These are phyloP conservation scores for Monilinia fructigena DNA, from an alignment of 2,329 filamentous ascomycete species.

Conservation along the genomic window DNA sequence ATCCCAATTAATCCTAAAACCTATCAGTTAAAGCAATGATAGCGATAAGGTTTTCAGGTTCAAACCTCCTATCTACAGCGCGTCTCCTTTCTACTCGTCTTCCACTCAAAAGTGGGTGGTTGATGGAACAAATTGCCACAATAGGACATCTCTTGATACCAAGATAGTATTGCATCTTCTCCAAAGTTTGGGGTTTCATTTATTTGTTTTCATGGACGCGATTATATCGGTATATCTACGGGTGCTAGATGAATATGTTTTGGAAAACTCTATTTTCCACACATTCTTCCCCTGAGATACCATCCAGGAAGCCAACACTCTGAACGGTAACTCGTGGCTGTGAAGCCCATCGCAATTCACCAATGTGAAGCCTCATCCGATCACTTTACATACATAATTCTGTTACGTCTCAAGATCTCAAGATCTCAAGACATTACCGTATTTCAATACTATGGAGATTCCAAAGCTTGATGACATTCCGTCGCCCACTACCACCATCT, in stretches of 20 bases:
- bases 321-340: background rate
- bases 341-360: background rate
- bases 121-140: slow-evolving; percentile 4
- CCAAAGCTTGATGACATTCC: slow-evolving; percentile 14
- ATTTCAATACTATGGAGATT: slow-evolving; percentile 4
- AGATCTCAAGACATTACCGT: background rate
- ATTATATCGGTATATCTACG: background rate
- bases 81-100: background rate
- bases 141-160: slow-evolving; percentile 8
- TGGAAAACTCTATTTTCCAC: background rate
- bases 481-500: background rate
- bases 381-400: background rate
- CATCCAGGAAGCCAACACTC: background rate
- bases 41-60: slow-evolving; percentile 6
- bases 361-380: background rate
- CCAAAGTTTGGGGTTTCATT: background rate
- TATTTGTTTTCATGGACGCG: background rate
- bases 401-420: too few species aligned
- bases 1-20: too few species aligned
- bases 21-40: background rate
- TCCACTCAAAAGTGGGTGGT: slow-evolving; percentile 12
- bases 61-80: slow-evolving; percentile 4
- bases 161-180: background rate
- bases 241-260: background rate
- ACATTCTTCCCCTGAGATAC: background rate